A percentile compares a stretch with the other conserved stretches of the same genome.
Evolutionary conservation across 2,329 filamentous ascomycete species (phyloP).

Genomic region (Laburnicola sp.): DNA sequence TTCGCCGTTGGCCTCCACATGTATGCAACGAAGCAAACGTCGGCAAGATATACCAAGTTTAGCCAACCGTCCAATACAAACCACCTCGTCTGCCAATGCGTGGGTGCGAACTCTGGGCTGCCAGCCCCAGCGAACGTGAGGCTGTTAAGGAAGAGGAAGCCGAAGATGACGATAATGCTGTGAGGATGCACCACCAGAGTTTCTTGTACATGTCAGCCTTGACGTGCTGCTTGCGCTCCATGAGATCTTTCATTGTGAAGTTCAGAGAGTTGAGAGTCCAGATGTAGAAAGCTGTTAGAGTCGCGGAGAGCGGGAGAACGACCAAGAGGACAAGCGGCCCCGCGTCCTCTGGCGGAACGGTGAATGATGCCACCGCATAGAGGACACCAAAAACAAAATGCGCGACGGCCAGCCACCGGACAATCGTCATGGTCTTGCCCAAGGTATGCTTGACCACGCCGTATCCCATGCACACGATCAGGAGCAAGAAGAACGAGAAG

Average conservation of each 20-base stretch:
- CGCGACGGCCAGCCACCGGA: constrained; percentile 84
- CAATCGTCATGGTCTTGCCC: constrained; percentile 90
- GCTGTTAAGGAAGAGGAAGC: constrained; percentile 98
- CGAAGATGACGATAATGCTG: constrained; percentile 95
- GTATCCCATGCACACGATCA: constrained; percentile 99
- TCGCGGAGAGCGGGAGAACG: constrained; percentile 86
- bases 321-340: constrained; percentile 90
- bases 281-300: constrained; percentile 94
- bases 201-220: constrained; percentile 98
- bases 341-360: constrained; percentile 85
- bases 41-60: constrained; percentile 92
- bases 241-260: constrained; percentile 92
- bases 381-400: constrained; percentile 96
- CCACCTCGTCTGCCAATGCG: constrained; percentile 97
- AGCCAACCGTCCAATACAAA: constrained; percentile 97
- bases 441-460: constrained; percentile 94
- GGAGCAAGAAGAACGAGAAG: constrained; percentile 95
- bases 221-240: constrained; percentile 87
- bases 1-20: constrained; percentile 96
- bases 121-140: constrained; percentile 86
- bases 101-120: constrained; percentile 88
- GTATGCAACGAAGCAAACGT: constrained; percentile 91
- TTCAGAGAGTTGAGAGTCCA: constrained; percentile 98
- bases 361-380: constrained; percentile 85
- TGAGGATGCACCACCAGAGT: constrained; percentile 96